Base-by-base conservation (phyloP, 306 rosid genomes). In the Oemleria cerasiformis region DNA sequence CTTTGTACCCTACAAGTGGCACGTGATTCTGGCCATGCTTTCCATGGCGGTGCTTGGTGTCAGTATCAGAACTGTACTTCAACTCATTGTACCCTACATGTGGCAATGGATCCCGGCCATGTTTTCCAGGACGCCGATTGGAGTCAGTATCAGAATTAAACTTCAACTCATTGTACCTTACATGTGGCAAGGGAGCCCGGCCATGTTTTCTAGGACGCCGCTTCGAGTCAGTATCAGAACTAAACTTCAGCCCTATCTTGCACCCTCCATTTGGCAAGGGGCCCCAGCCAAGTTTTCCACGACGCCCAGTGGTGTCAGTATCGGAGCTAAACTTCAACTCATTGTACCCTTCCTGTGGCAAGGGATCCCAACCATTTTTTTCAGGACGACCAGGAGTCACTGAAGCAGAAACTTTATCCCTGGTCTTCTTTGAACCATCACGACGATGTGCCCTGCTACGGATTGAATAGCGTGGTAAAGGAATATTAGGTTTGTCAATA, bases 181-280 rank as follows among this genome's bases (percentile, higher is more conserved):
- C 83, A 68, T 77, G 72, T 67, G 87, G 68, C 59, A 84, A 68
- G 38, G 80, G 79, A 73, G 70, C 78, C 57, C 63, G 66, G 50
- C 56, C 49, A 44, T 17, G 19, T 54, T 73, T 80, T 63, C 73
- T 82, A 50, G 71, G 56, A 64, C 43, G 39, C 42, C 15, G 71
- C 59, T 78, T 90, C 9, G 88, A 83, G 65, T 92, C 97, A 40
- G 88, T 85, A 73, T 92, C 97, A 67, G 97, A 88, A 71, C 16
- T 54, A 42, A 83, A 74, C 65, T 79, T 88, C 81, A 87, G 75
- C 77, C 83, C 86, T 15, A 62, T 82, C 12, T 61, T 70, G 81
- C 85, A 85, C 40, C 86, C 91, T 42, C 78, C 82, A 74, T 77
- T 69, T 73, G 87, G 67, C 48, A 84, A 61, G 23, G 80, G 77